These are phyloP conservation scores for Umbelopsis ramanniana DNA, from an alignment of 192 early-diverging fungal species.

Conservation along the genomic window DNA sequence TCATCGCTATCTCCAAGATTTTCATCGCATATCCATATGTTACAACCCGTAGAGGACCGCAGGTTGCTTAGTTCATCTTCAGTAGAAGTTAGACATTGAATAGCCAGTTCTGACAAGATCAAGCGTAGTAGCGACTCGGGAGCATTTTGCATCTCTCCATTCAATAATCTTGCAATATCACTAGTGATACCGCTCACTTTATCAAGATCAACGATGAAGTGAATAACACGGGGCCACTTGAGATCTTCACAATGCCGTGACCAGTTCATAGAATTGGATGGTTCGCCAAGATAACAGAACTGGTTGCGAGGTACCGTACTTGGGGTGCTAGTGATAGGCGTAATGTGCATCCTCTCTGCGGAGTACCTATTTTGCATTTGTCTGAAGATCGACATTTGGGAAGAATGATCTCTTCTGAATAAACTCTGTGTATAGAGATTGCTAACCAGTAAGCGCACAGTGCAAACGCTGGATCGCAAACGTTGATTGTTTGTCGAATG, in stretches of 20 bases:
- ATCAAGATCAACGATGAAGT: background rate
- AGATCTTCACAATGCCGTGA: background rate
- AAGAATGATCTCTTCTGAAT: background rate
- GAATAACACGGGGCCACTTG: constrained; percentile 1
- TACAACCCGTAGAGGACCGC: background rate
- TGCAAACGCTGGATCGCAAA: background rate
- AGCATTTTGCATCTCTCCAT: background rate
- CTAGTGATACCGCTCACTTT: background rate
- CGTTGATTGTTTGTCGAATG: background rate
- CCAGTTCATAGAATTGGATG: background rate
- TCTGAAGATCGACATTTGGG: background rate
- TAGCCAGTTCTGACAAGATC: background rate
- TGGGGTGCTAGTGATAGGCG: background rate
- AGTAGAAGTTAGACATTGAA: background rate
- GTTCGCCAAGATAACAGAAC: background rate
- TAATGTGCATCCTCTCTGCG: constrained; percentile 2
- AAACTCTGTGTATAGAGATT: background rate
- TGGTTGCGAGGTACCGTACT: background rate
- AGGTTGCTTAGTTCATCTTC: background rate
- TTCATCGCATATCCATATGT: background rate
- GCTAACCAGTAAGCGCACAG: background rate
- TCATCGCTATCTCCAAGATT: constrained; percentile 10
- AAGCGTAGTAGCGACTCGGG: background rate
- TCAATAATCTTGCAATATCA: constrained; percentile 3
- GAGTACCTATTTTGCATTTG: background rate